Conservation (phyloP, 73 alveolate species). For the Blepharisma japonicum region DNA sequence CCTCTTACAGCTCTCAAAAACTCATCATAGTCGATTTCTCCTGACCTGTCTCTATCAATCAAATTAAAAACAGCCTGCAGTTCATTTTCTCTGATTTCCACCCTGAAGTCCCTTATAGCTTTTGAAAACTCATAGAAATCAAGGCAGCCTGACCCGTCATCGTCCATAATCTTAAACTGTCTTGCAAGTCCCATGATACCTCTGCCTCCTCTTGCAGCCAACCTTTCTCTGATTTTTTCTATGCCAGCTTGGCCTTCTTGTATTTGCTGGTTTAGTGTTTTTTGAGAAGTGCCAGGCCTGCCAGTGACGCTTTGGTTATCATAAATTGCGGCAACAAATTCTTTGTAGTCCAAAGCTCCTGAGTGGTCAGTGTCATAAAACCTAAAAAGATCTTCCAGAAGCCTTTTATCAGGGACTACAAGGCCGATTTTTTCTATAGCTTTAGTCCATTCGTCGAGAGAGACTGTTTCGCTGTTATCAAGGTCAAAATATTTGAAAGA, state of each 20-base stretch:
- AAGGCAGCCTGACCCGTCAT: slow-evolving; percentile 57
- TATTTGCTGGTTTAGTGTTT: slow-evolving; percentile 22
- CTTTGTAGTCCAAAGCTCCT: slow-evolving; percentile 63
- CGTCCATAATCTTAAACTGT: slow-evolving; percentile 67
- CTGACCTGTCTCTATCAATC: slow-evolving; percentile 59
- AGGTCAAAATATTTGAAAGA: slow-evolving; percentile 91
- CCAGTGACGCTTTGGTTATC: slow-evolving; percentile 28
- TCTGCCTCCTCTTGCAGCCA: slow-evolving; percentile 50
- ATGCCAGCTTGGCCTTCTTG: slow-evolving; percentile 43
- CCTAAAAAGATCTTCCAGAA: slow-evolving; percentile 1
- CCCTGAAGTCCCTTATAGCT: slow-evolving; percentile 66
- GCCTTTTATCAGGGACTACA: background rate
- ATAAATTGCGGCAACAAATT: slow-evolving; percentile 52
- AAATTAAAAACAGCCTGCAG: slow-evolving; percentile 42
- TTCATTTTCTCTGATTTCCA: slow-evolving; percentile 52
- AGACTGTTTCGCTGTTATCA: slow-evolving; percentile 74
- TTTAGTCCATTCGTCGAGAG: slow-evolving; percentile 72
- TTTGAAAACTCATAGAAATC: slow-evolving; percentile 69
- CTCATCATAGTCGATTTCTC: slow-evolving; percentile 68
- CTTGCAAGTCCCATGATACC: slow-evolving; percentile 65
- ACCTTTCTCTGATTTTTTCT: slow-evolving; percentile 44
- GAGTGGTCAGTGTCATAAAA: slow-evolving; percentile 57
- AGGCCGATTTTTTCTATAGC: slow-evolving; percentile 88
- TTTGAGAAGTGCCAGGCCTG: slow-evolving; percentile 26
- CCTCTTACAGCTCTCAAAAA: slow-evolving; percentile 62